phyloP scores from a whole-genome alignment of 306 rosid species.

The Oxytropis ochrocephala region DNA sequence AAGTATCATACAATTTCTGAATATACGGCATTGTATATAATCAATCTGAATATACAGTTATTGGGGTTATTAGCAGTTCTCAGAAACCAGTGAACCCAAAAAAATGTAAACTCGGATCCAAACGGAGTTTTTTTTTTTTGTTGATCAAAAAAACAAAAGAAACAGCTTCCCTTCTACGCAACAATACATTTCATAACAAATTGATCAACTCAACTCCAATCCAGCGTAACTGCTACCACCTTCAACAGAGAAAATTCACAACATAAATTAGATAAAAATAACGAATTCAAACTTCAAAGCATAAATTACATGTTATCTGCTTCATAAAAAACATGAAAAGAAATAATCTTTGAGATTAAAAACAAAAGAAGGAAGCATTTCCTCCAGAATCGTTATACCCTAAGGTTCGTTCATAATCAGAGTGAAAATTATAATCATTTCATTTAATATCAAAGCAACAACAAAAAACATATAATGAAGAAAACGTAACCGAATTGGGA shows the following conservation, averaged over 20 bases:
- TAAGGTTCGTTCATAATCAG: background rate
- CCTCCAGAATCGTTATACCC: background rate
- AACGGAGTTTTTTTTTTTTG: background rate
- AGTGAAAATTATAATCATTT: background rate
- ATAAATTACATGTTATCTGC: background rate
- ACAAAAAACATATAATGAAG: background rate
- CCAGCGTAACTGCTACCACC: background rate
- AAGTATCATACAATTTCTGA: constrained; percentile 37
- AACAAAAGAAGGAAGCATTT: background rate
- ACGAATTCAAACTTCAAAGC: background rate
- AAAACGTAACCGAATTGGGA: background rate
- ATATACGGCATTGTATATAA: constrained; percentile 26
- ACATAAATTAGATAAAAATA: constrained; percentile 2
- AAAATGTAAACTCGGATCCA: constrained; percentile 1
- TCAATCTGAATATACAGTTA: constrained; percentile 21
- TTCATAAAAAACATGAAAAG: background rate
- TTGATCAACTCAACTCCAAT: constrained; percentile 14
- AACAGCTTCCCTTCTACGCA: constrained; percentile 35
- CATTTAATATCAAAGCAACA: background rate
- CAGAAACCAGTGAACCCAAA: background rate
- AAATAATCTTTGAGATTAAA: background rate
- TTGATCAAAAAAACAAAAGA: constrained; percentile 19
- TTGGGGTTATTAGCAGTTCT: background rate
- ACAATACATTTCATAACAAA: constrained; percentile 21
- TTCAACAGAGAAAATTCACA: background rate